These are phyloP conservation scores for Vickermania ingenoplastis DNA, from an alignment of 208 protist species.

Conservation along the genomic window DNA sequence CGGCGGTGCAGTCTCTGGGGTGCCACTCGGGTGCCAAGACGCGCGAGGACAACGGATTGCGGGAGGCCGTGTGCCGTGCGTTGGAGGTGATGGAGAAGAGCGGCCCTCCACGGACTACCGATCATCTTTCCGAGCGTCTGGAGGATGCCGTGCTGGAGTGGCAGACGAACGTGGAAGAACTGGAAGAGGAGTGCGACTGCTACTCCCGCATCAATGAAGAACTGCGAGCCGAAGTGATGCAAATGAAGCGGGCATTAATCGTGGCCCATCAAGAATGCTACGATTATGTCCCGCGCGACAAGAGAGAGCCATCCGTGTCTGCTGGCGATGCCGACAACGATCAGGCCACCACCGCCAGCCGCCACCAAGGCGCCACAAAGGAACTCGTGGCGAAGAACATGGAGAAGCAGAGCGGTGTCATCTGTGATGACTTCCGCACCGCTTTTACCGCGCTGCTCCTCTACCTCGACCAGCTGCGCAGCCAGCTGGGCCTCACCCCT, in stretches of 20 bases:
- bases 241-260: not conserved
- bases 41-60: not conserved
- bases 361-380: too few relatives aligned
- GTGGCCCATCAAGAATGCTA: not conserved
- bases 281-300: not conserved
- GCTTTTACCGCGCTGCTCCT: not conserved
- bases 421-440: not conserved
- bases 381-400: not conserved
- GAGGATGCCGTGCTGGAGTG: constrained; percentile 1
- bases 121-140: constrained; percentile 1
- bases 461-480: not conserved
- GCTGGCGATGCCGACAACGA: too few relatives aligned
- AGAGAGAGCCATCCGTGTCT: not conserved
- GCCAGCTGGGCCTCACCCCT: not conserved
- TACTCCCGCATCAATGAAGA: constrained; percentile 3
- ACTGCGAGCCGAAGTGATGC: not conserved
- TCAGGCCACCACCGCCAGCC: too few relatives aligned
- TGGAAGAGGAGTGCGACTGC: constrained; percentile 4
- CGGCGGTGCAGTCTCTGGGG: not conserved
- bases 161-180: constrained; percentile 2
- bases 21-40: too few relatives aligned
- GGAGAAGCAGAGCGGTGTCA: too few relatives aligned
- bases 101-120: not conserved
- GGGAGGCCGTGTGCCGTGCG: not conserved
- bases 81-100: not conserved